Conservation (phyloP, 225 moss, liverwort and hornwort species). For the Antitrichia curtipendula region DNA sequence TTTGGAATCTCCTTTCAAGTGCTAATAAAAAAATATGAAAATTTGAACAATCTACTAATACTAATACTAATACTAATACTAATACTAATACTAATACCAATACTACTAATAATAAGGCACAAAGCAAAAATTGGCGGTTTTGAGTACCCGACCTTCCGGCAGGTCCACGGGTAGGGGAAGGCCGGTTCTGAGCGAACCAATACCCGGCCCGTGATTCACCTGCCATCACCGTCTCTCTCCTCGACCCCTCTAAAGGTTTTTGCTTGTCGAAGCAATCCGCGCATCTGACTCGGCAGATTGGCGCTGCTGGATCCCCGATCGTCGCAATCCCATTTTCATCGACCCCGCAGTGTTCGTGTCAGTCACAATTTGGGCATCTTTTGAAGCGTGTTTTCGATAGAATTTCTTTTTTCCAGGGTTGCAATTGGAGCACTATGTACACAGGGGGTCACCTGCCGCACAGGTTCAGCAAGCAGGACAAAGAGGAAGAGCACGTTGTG, state of each 20-base stretch:
- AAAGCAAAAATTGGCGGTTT: no score
- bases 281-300: not conserved
- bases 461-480: conserved; percentile 14
- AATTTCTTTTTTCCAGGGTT: not conserved
- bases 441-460: conserved; percentile 23
- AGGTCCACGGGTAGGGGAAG: not conserved
- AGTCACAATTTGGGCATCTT: not conserved
- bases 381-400: not conserved
- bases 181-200: not conserved
- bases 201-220: not conserved
- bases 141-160: no score
- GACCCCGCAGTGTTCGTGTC: not conserved
- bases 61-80: no score
- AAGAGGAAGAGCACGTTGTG: not conserved
- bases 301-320: not conserved
- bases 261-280: not conserved
- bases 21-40: no score
- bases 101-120: no score
- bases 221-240: not conserved
- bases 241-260: not conserved
- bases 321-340: not conserved
- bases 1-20: no score
- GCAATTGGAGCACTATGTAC: conserved; percentile 12
- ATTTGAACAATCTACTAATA: no score
- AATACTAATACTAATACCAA: no score